Base-by-base conservation (phyloP, 1,139 yeast genomes). In the Geotrichum klebahnii region DNA sequence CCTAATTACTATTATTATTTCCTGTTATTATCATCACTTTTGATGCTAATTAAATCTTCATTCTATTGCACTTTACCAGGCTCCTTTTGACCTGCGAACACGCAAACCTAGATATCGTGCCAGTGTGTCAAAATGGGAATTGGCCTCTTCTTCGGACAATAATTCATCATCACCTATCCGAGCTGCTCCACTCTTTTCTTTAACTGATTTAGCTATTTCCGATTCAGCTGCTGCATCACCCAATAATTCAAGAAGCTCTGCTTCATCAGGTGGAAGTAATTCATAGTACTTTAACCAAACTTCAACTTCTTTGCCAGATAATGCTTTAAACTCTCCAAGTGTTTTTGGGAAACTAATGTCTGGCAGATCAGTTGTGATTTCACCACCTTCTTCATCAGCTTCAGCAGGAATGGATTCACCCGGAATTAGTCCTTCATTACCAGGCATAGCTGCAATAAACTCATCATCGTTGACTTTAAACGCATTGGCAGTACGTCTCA, bases 401-500 rank as follows among this genome's bases (percentile, higher is more conserved):
- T 53, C 55, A 10, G 50, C 58, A 10, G 35, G 48, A n/a, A n/a
- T n/a, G n/a, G n/a, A n/a, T 22, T 52, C 55, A 14, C 49, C 53
- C 1, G 90, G 86, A 37, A 73, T 72, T 41, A 81, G 88, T 14
- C 96, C 96, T 62, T 87, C 94, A 24, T 79, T 74, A 58, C 82
- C 83, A 5, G 84, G 79, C 48, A 81, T 62, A 5, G 84, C 78
- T 0, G 80, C 79, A 29, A 82, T 60, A 3, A 63, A 53, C 34
- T 76, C 80, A 3, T 60, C 61, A n/a, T 65, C 64, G 3, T 66
- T 69, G 5, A 66, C 66, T 12, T 63, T 61, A 34, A 59, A 56
- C 22, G 63, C 59, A 53, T 69, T 69, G 16, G 51, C 65, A 2
- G 62, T 58, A 42, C 73, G 60, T 26, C 69, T 61, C 12, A 66